Base-by-base conservation (phyloP, 202 grass and related monocot genomes). In the Bolboschoenoplectus hybrid region DNA sequence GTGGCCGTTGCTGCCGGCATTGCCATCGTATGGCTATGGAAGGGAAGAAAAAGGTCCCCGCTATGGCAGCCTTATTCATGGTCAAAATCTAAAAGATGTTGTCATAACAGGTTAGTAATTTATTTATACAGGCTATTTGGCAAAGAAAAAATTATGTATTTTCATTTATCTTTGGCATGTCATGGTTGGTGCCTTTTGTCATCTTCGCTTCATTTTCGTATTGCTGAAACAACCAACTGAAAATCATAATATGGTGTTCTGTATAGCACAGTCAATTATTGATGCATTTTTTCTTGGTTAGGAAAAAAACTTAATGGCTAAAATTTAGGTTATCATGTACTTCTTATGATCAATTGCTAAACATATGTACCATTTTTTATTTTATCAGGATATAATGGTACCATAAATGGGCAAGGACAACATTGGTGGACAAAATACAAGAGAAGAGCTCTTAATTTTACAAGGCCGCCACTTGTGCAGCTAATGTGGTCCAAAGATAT, bases 401-500 rank as follows among this genome's bases (percentile, higher is more conserved):
- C 88, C 63, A 98, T 98, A 91, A 94, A 95, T 86, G 93, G 95
- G 70, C 93, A 95, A 65, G 95, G 95, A 45, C 93, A 98, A 88
- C 60, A 49, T 85, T 98, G 95, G 95, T 95, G 95, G 95, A 89
- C 88, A 87, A 98, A 95, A 81, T 91, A 93, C 88, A 91, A 74
- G 14, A 93, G 87, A 89, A 95, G 90, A 85, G 87, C 91, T 71
- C 89, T 98, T 58, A 95, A 95, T 88, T 92, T 91, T 86, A 98
- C 95, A 34, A 98, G 95, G 74, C 92, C 92, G 32, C 95, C 92
- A 69, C 95, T 98, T 88, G 86, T 98, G 63, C 93, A 98, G 75
- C 79, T 98, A 56, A 93, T 98, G 93, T 98, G 91, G 92, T 98
- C 95, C 32, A 93, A 83, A 81, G 93, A 98, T 84, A 92, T 98